Evolutionary conservation across 208 protist species (phyloP).

Genomic region (Trypanosoma lewisi): DNA sequence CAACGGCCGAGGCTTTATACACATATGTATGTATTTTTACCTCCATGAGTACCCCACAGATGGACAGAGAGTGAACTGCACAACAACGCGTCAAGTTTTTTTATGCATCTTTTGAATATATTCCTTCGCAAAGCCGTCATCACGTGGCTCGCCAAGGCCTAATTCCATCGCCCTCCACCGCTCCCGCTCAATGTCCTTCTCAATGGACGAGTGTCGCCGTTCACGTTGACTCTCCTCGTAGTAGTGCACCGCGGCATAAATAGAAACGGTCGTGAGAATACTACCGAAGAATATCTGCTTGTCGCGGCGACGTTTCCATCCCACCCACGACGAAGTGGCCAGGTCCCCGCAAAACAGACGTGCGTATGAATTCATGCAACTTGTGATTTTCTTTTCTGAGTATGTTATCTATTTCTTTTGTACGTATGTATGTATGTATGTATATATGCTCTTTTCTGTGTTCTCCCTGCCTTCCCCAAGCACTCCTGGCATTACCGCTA

Average conservation of each 20-base stretch:
- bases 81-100: not conserved
- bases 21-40: not conserved
- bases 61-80: not conserved
- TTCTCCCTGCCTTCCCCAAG: slow-evolving; percentile 1
- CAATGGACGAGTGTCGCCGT: slow-evolving; percentile 62
- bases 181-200: slow-evolving; percentile 81
- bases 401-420: too few species aligned
- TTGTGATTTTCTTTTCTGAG: slow-evolving; percentile 19
- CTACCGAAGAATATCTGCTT: slow-evolving; percentile 40
- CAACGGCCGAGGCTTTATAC: too few species aligned
- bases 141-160: slow-evolving; percentile 39
- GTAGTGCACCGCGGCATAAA: slow-evolving; percentile 55
- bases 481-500: not conserved
- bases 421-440: too few species aligned
- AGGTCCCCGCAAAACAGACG: slow-evolving; percentile 50
- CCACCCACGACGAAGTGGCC: slow-evolving; percentile 32
- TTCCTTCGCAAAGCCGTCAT: slow-evolving; percentile 65
- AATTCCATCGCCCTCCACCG: slow-evolving; percentile 70
- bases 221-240: slow-evolving; percentile 52
- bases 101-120: slow-evolving; percentile 29
- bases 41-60: not conserved
- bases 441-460: slow-evolving; percentile 14
- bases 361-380: slow-evolving; percentile 60
- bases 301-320: slow-evolving; percentile 50
- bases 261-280: slow-evolving; percentile 29